Evolutionary conservation across 176 grass and related monocot genomes (phyloP), one percentile per base, ranked within the genome.

Genomic region (Lolium rigidum): DNA sequence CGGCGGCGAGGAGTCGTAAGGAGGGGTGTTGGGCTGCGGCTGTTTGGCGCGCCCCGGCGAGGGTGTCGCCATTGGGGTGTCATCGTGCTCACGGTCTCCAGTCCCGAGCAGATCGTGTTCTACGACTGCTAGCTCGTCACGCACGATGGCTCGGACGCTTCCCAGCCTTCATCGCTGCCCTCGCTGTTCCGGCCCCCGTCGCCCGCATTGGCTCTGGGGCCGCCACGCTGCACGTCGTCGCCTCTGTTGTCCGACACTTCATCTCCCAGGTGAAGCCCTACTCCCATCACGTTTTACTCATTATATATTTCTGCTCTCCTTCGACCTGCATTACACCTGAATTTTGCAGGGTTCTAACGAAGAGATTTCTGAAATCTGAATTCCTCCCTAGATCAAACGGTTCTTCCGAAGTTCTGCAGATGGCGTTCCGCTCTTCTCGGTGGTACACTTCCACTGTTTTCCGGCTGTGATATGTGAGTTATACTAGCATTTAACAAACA

Each of bases 171-270:
- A 95, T 91, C n/a, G 37, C 71, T 78, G 78, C 86, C 77, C 81
- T 95, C 78, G 86, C 89, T 37, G 91, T 95, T 37, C 89, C 91
- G 26, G 95, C 93, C 54, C 91, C 91, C 13, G 87, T 70, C 76
- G 89, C 91, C 5, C 95, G 91, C 71, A 98, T 98, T 81, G 95
- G 93, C 59, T 95, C 95, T 4, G 95, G 89, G 65, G 93, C 95
- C 25, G 93, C 93, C 78, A 95, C 91, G 4, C 88, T 95, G 86
- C 91, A 98, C 72, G 95, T 91, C 63, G 70, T 95, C 56, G 62
- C 38, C 26, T 83, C 87, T 37, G 85, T 98, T 41, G 68, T 31
- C 65, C 81, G 86, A 62, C 31, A 92, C 83, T 80, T 94, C 64
- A 43, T 86, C 76, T 41, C 74, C 58, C 59, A 91, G 80, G 95